Conservation (phyloP, 2,329 filamentous ascomycete species). For the Taxawa tesnikishii region DNA sequence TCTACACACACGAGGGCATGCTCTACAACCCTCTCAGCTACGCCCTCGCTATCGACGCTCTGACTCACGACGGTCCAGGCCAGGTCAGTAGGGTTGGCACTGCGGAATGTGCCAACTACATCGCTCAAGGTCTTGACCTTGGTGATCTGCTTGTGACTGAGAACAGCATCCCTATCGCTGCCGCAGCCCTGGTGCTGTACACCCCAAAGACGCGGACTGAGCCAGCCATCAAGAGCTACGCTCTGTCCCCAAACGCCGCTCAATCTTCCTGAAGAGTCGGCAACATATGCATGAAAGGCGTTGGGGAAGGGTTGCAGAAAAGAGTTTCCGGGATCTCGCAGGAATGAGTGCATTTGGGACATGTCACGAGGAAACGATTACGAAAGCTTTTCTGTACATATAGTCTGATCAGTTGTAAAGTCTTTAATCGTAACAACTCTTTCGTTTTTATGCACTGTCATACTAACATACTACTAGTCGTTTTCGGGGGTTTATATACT, state of each 20-base stretch:
- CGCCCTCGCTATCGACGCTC: constrained; percentile 34
- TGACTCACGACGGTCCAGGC: constrained; percentile 35
- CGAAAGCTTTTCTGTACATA: too few species aligned
- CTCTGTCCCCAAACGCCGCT: too few species aligned
- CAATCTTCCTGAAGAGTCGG: too few species aligned
- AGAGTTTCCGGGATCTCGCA: not conserved
- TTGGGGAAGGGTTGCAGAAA: not conserved
- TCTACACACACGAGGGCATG: constrained; percentile 40
- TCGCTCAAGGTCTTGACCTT: constrained; percentile 28
- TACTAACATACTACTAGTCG: too few species aligned
- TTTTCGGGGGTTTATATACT: too few species aligned
- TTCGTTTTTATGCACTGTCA: too few species aligned
- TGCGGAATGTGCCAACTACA: constrained; percentile 25
- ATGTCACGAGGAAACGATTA: too few species aligned
- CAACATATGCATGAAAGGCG: too few species aligned
- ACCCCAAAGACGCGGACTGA: constrained; percentile 23
- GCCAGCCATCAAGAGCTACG: constrained; percentile 29
- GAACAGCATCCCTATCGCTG: constrained; percentile 27
- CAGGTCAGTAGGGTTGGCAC: constrained; percentile 26
- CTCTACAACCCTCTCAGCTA: constrained; percentile 37
- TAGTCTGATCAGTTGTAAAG: too few species aligned
- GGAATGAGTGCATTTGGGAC: not conserved
- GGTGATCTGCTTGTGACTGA: constrained; percentile 35
- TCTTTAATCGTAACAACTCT: too few species aligned
- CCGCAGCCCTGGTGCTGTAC: constrained; percentile 21